Evolutionary conservation across 371 early-diverging fungal species (phyloP).

Genomic region (Neoconidiobolus thromboides): DNA sequence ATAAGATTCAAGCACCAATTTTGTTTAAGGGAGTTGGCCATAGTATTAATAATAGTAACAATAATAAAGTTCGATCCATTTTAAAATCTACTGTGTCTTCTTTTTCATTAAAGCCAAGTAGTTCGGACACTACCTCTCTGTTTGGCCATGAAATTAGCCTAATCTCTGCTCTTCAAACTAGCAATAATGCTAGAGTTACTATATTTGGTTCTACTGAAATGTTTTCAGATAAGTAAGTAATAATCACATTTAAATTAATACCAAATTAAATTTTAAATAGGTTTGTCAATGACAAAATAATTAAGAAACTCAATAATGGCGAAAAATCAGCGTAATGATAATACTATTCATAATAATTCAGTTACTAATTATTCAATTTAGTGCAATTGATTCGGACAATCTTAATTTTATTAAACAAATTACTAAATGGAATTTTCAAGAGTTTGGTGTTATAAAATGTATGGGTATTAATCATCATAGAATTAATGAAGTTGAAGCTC

Average conservation of each 20-base stretch:
- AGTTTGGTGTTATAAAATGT: conserved; percentile 67
- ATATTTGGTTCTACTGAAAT: conserved; percentile 64
- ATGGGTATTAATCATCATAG: conserved; percentile 43
- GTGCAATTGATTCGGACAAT: conserved; percentile 33
- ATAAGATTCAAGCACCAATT: conserved; percentile 19
- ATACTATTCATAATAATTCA: too few species aligned
- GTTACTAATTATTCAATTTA: too few species aligned
- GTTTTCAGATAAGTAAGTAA: conserved; percentile 45
- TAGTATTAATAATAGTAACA: background rate
- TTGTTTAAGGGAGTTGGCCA: conserved; percentile 63
- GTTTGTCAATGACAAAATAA: background rate
- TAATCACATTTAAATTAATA: background rate
- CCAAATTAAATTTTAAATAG: background rate
- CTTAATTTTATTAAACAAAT: conserved; percentile 45
- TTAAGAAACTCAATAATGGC: background rate
- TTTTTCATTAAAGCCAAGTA: conserved; percentile 22
- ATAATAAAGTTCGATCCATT: too few species aligned
- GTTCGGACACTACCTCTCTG: conserved; percentile 14
- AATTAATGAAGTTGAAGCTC: conserved; percentile 33
- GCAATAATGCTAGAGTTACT: conserved; percentile 71
- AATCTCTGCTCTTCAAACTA: conserved; percentile 66
- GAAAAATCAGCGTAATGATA: too few species aligned
- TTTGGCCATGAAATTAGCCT: conserved; percentile 34
- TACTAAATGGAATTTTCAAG: conserved; percentile 79
- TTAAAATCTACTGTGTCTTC: conserved; percentile 15